A percentile compares a stretch with the other conserved stretches of the same genome.
phyloP scores from a whole-genome alignment of 768 basidiomycete species.

The Hemileccinum rubropunctum region DNA sequence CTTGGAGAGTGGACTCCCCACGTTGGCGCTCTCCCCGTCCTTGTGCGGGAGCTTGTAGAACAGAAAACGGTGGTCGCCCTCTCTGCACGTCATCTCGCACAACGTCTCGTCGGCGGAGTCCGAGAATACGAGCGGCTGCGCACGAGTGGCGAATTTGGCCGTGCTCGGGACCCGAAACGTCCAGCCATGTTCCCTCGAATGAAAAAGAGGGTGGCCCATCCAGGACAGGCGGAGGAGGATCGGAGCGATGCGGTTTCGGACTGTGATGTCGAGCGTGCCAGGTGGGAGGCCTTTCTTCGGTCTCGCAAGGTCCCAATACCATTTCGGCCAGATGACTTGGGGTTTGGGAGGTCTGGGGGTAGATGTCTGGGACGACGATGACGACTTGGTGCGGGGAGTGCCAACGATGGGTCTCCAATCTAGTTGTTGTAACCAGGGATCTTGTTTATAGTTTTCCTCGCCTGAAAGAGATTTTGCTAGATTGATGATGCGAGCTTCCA shows the following conservation, averaged over 20 bases:
- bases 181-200: conserved; percentile 90
- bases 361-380: neutral
- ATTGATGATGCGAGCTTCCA: conserved; percentile 36
- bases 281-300: conserved; percentile 65
- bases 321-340: conserved; percentile 83
- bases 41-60: conserved; percentile 97
- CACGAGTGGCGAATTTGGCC: conserved; percentile 44
- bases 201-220: conserved; percentile 80
- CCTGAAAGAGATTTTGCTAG: conserved; percentile 40
- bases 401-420: conserved; percentile 53
- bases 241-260: conserved; percentile 79
- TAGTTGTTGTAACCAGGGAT: conserved; percentile 63
- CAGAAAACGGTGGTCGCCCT: conserved; percentile 41
- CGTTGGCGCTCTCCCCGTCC: conserved; percentile 91
- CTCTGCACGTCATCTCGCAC: conserved; percentile 41
- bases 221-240: conserved; percentile 85
- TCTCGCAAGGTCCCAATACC: conserved; percentile 90
- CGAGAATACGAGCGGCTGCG: conserved; percentile 52
- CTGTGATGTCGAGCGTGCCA: conserved; percentile 81
- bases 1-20: conserved; percentile 90
- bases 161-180: conserved; percentile 69
- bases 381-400: neutral
- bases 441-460: conserved; percentile 23
- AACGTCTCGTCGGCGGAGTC: conserved; percentile 61
- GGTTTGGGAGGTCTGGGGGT: conserved; percentile 31